Base-by-base conservation (phyloP, 352 stramenopile genomes). In the Phytopythium helicoides region DNA sequence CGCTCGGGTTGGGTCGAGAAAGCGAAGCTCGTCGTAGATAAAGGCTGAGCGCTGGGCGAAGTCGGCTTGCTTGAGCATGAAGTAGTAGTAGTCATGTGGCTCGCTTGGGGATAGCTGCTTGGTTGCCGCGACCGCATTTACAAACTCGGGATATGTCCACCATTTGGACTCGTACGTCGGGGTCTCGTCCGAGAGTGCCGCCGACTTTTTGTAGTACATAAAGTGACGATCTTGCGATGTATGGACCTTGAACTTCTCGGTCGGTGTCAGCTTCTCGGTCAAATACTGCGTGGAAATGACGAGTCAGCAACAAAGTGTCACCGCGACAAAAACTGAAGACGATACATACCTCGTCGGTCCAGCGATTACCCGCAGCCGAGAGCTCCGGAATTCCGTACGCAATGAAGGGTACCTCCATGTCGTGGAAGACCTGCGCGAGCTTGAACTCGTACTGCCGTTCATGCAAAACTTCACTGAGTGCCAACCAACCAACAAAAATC, bases 401-500 rank as follows among this genome's bases (percentile, higher is more conserved):
- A 15, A 98, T 79, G 68, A 98, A 98, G 7, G 96, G 96, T 33
- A 98, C 73, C 58, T 99, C 94, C 58, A 87, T 89, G 23, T 93
- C 66, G 19, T 93, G 73, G 63, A 96, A 91, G 22, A 95, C 81
- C 57, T 98, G 92, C 38, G 78, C 69, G 34, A 96, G 64, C 41
- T 97, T 78, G 6, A 86, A 83, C 23, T 86, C 64, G 67, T 95
- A 78, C 71, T 93, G 50, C 52, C 60, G 58, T 52, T n/a, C n/a
- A n/a, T n/a, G n/a, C n/a, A n/a, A n/a, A n/a, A n/a, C n/a, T n/a
- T n/a, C n/a, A n/a, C n/a, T n/a, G n/a, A n/a, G n/a, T n/a, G n/a
- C n/a, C n/a, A n/a, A n/a, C n/a, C n/a, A n/a, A n/a, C n/a, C n/a
- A n/a, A n/a, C n/a, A n/a, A n/a, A n/a, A n/a, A n/a, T n/a, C n/a